These are phyloP conservation scores for Didymella segeticola DNA, from an alignment of 2,329 filamentous ascomycete species.

Conservation along the genomic window DNA sequence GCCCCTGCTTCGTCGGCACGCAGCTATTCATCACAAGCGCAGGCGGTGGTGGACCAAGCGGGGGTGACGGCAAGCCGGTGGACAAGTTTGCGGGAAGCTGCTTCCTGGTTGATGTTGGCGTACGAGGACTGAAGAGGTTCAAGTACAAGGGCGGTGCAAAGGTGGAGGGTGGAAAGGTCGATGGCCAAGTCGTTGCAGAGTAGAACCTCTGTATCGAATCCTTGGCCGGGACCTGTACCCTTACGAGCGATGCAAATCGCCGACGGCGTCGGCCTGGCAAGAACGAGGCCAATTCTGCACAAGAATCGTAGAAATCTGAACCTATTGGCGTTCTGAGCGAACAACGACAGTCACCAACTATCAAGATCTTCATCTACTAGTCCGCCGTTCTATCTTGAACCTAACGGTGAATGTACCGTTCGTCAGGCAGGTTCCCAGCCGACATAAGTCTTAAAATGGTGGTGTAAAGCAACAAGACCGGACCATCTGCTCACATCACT, in stretches of 20 bases:
- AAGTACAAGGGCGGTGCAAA: conserved; percentile 43
- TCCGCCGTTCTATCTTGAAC: too few species aligned
- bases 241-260: background rate
- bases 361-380: too few species aligned
- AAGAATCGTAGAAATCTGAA: too few species aligned
- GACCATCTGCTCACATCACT: too few species aligned
- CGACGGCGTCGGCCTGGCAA: background rate
- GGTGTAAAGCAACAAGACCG: too few species aligned
- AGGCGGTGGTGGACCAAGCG: conserved; percentile 44
- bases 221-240: background rate
- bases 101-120: conserved; percentile 79
- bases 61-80: conserved; percentile 66
- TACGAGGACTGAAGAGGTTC: conserved; percentile 60
- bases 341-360: too few species aligned
- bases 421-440: too few species aligned
- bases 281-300: too few species aligned
- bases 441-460: too few species aligned
- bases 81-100: conserved; percentile 72
- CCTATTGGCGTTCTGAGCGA: too few species aligned
- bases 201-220: conserved; percentile 2
- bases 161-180: conserved; percentile 39
- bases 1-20: conserved; percentile 77
- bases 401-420: too few species aligned
- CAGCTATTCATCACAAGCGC: conserved; percentile 82
- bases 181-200: conserved; percentile 36